Base-by-base conservation (phyloP, 331 rosid species). In the Spiraea crenata region DNA sequence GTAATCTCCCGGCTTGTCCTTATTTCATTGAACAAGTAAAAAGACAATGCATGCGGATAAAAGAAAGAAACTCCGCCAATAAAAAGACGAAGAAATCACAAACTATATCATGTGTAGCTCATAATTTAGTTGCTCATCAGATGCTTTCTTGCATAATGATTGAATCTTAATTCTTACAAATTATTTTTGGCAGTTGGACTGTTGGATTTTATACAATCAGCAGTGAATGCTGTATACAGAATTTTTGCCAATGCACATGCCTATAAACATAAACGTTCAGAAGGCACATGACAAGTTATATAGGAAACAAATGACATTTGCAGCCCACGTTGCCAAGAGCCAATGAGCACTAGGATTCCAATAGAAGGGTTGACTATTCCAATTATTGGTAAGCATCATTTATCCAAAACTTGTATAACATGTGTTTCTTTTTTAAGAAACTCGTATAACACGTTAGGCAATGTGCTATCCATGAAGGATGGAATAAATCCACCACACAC, bases 281-380 rank as follows among this genome's bases (percentile, higher is more conserved):
- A 61, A 16, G 66, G 9, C 66, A 61, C 66, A 61, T 61, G 35
- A 61, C 34, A 40, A 61, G 34, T 7, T 12, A 40, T 40, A n/a
- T 44, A n/a, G 8, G 25, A 40, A 40, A 40, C 35, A 61, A 61
- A 61, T 4, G 13, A 61, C 13, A 58, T 58, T 35, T 4, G 66
- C 66, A 61, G 48, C 47, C 66, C 66, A 61, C 66, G 48, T 39
- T 61, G 47, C 66, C 8, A n/a, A 40, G 49, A 40, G 34, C 66
- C 65, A 61, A 4, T 60, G 47, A 9, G 48, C 46, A 42, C 20
- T 2, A 40, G 15, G 48, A 16, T 39, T 61, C 45, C 66, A 61
- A 39, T 48, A 59, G 37, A 11, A 44, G 31, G 49, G 7, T 37
- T 58, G 63, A 37, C 44, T 14, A 3, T 7, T 37, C 44, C 20